Conservation (phyloP, 805 yeast genomes). For the Kodamaea lidongshanica region DNA sequence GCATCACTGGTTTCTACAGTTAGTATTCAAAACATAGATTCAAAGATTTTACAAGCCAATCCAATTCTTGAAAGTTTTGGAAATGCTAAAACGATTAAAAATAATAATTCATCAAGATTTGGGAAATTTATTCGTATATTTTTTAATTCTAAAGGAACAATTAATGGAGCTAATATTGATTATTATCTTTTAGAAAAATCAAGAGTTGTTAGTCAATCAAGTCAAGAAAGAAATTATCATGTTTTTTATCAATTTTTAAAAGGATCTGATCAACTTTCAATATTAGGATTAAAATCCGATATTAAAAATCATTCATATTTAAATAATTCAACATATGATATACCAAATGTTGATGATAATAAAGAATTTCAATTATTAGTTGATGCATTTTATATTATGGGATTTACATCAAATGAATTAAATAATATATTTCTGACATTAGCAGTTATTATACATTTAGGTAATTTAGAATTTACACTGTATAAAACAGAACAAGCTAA, state of each 20-base stretch:
- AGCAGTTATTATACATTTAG: conserved; percentile 76
- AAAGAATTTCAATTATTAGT: conserved; percentile 58
- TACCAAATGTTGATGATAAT: conserved; percentile 73
- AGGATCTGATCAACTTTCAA: conserved; percentile 52
- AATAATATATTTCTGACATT: conserved; percentile 56
- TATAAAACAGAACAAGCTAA: conserved; percentile 72
- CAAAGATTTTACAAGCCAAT: conserved; percentile 84
- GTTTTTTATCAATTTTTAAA: conserved; percentile 80
- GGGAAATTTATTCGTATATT: conserved; percentile 92
- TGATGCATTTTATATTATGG: conserved; percentile 68
- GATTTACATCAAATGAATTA: conserved; percentile 52
- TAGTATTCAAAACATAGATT: conserved; percentile 54
- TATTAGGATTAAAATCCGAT: conserved; percentile 39
- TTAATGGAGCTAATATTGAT: conserved; percentile 86
- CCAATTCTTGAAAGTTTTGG: conserved; percentile 96
- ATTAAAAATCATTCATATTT: conserved; percentile 49
- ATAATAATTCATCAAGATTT: conserved; percentile 91
- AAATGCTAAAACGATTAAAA: conserved; percentile 90
- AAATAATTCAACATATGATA: conserved; percentile 45
- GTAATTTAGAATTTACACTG: conserved; percentile 71
- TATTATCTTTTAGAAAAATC: conserved; percentile 94
- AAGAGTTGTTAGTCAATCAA: conserved; percentile 73
- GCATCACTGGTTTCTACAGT: conserved; percentile 3
- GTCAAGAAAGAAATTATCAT: conserved; percentile 85
- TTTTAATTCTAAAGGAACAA: conserved; percentile 55